Evolutionary conservation across 306 rosid genomes (phyloP), one percentile per base, ranked within the genome.

Genomic region (Pueraria montana): DNA sequence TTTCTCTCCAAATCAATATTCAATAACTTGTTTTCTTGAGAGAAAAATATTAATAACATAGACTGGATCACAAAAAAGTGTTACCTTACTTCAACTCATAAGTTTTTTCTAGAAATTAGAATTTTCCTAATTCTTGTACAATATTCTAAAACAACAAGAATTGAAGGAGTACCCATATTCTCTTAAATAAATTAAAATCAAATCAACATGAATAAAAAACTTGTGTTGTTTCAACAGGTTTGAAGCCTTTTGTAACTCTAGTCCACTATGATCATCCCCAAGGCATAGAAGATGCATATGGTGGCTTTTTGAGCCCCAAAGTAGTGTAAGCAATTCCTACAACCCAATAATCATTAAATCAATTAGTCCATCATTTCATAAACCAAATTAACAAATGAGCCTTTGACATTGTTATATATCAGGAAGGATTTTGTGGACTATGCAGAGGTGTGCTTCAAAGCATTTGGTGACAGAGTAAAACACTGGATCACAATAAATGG

Each of bases 381-480:
- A 77, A 45, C 20, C 20, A 32, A 11, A n/a, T n/a, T n/a, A n/a
- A 27, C 30, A 61, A 30, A 34, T 36, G 26, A 23, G 6, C 6
- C 1, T 53, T 18, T 55, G 24, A 4, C 4, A n/a, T 48, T 75
- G 24, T 2, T n/a, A 27, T 3, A 1, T 27, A 27, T 11, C 73
- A 88, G 89, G 14, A 53, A 78, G 8, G 87, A 89, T 43, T 89
- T 78, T 3, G 40, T 10, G n/a, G 87, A 84, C 8, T 89, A 72
- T 13, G 89, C 88, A 30, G 88, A 89, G 6, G 36, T 84, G 0
- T 89, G 89, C 49, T 89, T 78, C 38, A 84, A 27, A 56, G 78
- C 68, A 43, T 86, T 89, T 82, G 91, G 91, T 0, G 89, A 89
- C 21, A 65, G 85, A 24, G 89, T 89, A 3, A 86, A 89, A 61